A percentile compares a stretch with the other conserved stretches of the same genome.
Conservation (phyloP, 306 rosid genomes). For the Cotoneaster glaucophyllus region DNA sequence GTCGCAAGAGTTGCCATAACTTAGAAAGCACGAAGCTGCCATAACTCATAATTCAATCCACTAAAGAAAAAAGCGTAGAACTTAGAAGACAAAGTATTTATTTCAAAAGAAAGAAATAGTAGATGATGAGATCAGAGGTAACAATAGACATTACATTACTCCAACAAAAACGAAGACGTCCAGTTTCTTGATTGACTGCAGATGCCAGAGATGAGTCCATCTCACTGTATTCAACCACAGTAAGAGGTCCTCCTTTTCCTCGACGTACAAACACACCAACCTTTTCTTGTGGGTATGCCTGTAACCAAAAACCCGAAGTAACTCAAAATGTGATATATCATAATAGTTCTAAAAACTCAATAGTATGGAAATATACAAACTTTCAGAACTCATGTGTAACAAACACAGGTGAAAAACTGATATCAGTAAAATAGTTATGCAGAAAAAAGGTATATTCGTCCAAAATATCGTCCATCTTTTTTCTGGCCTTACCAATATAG, state of each 20-base stretch:
- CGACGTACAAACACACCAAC: slow-evolving; percentile 95
- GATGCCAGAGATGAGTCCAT: slow-evolving; percentile 76
- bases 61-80: slow-evolving; percentile 6
- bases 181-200: slow-evolving; percentile 82
- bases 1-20: slow-evolving; percentile 13
- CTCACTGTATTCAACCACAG: slow-evolving; percentile 94
- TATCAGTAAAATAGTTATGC: background rate
- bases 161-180: slow-evolving; percentile 98
- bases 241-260: slow-evolving; percentile 95
- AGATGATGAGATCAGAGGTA: slow-evolving; percentile 12
- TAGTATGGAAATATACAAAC: background rate
- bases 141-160: slow-evolving; percentile 67
- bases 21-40: background rate
- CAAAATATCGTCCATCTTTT: background rate
- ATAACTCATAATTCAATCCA: background rate
- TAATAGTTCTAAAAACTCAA: background rate
- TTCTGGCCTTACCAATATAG: background rate
- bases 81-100: background rate
- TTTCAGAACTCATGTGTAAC: background rate
- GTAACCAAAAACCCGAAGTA: slow-evolving; percentile 21
- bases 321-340: background rate
- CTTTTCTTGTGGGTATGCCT: slow-evolving; percentile 99
- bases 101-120: slow-evolving; percentile 1
- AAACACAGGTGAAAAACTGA: background rate
- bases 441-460: background rate